These are phyloP conservation scores for Tulasnella sp. DNA, from an alignment of 768 basidiomycete genomes.

Conservation along the genomic window DNA sequence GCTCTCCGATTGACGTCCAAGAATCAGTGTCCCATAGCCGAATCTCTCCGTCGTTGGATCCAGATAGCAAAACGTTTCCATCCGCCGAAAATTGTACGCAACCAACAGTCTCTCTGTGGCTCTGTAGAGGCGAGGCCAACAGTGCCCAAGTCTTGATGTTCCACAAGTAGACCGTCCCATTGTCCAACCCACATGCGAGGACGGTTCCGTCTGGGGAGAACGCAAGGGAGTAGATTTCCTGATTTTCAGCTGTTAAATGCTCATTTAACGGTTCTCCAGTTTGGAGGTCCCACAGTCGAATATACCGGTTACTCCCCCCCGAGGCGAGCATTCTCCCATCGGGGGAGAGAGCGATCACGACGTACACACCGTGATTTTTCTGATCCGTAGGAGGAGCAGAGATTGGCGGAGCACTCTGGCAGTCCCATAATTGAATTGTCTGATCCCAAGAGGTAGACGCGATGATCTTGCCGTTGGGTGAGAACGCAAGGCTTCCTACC, in stretches of 20 bases:
- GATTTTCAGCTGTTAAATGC: not conserved
- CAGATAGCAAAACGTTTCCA: not conserved
- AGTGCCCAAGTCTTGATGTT: not conserved
- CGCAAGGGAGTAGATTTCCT: not conserved
- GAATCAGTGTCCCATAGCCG: not conserved
- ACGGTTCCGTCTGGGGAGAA: not conserved
- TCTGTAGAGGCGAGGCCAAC: not conserved
- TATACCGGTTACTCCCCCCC: not conserved
- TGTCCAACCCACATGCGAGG: not conserved
- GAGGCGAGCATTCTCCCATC: not conserved
- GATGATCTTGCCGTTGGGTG: not conserved
- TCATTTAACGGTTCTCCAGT: not conserved
- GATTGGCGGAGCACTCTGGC: not conserved
- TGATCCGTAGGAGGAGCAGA: not conserved
- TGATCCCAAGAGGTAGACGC: not conserved
- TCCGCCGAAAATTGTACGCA: not conserved
- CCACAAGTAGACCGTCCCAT: not conserved
- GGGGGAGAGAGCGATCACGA: not conserved
- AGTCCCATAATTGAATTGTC: not conserved
- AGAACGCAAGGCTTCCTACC: not conserved
- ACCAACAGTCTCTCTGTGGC: not conserved
- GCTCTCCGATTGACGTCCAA: not conserved
- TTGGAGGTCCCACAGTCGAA: not conserved
- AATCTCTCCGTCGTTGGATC: not conserved
- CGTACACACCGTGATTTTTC: not conserved